phyloP scores from a whole-genome alignment of 371 early-diverging fungal genomes.

The Phascolomyces articulosus region DNA sequence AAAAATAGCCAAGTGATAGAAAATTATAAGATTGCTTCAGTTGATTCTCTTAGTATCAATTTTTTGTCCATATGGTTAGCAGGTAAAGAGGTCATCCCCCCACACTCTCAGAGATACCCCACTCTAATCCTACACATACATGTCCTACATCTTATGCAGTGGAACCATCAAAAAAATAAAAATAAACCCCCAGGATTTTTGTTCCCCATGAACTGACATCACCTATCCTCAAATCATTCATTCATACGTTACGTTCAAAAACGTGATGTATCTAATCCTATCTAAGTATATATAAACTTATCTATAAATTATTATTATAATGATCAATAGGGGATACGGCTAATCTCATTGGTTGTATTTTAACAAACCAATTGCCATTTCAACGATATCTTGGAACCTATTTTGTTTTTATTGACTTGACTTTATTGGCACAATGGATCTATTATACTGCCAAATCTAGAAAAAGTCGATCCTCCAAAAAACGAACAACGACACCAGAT shows the following conservation, averaged over 20 bases:
- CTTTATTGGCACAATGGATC: constrained; percentile 38
- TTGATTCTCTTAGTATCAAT: constrained; percentile 60
- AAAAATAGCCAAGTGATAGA: constrained; percentile 62
- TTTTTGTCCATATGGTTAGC: constrained; percentile 72
- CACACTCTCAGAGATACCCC: too few relatives aligned
- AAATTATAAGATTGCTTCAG: constrained; percentile 59
- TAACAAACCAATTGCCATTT: constrained; percentile 77
- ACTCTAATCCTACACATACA: too few relatives aligned
- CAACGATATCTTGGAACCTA: constrained; percentile 61
- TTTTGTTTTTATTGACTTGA: constrained; percentile 48
- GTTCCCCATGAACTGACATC: too few relatives aligned
- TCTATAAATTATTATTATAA: too few relatives aligned
- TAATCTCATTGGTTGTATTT: constrained; percentile 70
- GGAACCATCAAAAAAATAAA: too few relatives aligned
- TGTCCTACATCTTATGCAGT: too few relatives aligned
- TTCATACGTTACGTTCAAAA: not conserved
- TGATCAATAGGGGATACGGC: constrained; percentile 61
- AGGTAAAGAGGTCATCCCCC: constrained; percentile 35
- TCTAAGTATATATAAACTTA: not conserved
- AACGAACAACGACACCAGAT: constrained; percentile 4
- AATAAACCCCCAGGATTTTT: too few relatives aligned
- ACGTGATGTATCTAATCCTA: not conserved
- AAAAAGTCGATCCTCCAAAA: constrained; percentile 12
- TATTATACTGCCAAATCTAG: constrained; percentile 32
- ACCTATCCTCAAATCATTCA: too few relatives aligned